These are phyloP conservation scores for Tetracladium maxilliforme DNA, from an alignment of 2,329 filamentous ascomycete genomes.

Conservation along the genomic window DNA sequence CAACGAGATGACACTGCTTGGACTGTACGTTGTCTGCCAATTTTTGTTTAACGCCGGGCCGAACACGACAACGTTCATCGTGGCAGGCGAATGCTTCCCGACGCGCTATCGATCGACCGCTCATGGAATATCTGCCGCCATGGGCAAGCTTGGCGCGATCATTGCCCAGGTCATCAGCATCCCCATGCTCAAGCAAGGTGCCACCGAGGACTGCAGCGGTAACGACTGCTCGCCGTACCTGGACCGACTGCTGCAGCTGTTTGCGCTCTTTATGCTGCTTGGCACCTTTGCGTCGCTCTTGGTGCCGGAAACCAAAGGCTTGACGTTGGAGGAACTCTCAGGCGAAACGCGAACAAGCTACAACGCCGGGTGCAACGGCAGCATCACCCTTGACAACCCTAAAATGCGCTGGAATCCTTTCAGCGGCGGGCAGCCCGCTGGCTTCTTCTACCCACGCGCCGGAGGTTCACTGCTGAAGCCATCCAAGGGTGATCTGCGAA, in stretches of 20 bases:
- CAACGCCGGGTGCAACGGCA: slow-evolving; percentile 35
- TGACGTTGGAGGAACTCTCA: slow-evolving; percentile 57
- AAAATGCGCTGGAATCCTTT: slow-evolving; percentile 29
- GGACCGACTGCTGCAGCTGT: slow-evolving; percentile 62
- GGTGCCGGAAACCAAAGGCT: slow-evolving; percentile 64
- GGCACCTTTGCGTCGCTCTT: slow-evolving; percentile 55
- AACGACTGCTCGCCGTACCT: slow-evolving; percentile 42
- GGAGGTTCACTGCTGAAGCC: too few relatives aligned
- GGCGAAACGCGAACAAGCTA: slow-evolving; percentile 32
- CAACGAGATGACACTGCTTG: slow-evolving; percentile 32
- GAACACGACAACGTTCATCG: slow-evolving; percentile 51
- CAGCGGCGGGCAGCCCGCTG: slow-evolving; percentile 32
- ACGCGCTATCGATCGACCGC: slow-evolving; percentile 46
- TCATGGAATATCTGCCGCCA: slow-evolving; percentile 51
- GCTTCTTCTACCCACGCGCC: slow-evolving; percentile 32
- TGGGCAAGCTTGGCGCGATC: slow-evolving; percentile 55
- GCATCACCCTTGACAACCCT: slow-evolving; percentile 18
- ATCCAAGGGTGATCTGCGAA: too few relatives aligned
- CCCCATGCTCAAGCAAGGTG: slow-evolving; percentile 43
- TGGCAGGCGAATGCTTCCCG: slow-evolving; percentile 50
- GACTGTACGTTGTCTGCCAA: slow-evolving; percentile 47
- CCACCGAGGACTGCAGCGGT: slow-evolving; percentile 30
- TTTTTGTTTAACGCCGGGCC: slow-evolving; percentile 55
- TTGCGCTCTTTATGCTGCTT: slow-evolving; percentile 66
- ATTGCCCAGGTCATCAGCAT: slow-evolving; percentile 51